Evolutionary conservation across 2,329 filamentous ascomycete genomes (phyloP).

Genomic region (Botrytis paeoniae): DNA sequence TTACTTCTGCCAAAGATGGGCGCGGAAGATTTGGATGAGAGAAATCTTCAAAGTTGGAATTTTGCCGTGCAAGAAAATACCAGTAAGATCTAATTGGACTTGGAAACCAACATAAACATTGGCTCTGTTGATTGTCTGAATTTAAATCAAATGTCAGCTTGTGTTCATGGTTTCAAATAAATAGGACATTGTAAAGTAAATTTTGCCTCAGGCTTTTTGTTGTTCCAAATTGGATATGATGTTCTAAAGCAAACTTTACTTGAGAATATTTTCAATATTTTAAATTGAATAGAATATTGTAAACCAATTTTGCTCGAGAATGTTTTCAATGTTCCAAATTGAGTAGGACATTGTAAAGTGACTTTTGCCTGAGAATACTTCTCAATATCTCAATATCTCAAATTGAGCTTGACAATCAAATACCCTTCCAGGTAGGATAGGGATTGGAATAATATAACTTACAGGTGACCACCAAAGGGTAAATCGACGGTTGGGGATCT

Average conservation of each 20-base stretch:
- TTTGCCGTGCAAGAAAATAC: constrained; percentile 98
- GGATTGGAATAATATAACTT: constrained; percentile 61
- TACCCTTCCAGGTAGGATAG: not conserved
- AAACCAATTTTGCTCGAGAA: too few species aligned
- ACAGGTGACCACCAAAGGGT: constrained; percentile 97
- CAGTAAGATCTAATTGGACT: constrained; percentile 93
- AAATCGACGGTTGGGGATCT: constrained; percentile 98
- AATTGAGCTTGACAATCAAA: not conserved
- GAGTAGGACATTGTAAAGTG: not conserved
- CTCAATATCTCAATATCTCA: not conserved
- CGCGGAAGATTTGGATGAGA: constrained; percentile 97
- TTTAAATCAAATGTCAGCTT: not conserved
- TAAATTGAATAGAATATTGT: not conserved
- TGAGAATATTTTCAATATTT: not conserved
- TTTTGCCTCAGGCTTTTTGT: not conserved
- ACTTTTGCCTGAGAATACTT: not conserved
- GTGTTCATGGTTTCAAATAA: not conserved
- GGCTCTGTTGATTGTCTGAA: constrained; percentile 82
- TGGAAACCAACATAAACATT: constrained; percentile 99
- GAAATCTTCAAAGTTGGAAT: constrained; percentile 98
- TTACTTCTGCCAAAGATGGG: constrained; percentile 95
- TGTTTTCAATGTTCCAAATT: too few species aligned
- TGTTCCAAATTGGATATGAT: not conserved
- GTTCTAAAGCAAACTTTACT: not conserved
- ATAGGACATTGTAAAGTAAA: not conserved